Evolutionary conservation across 805 yeast genomes (phyloP).

Genomic region (Danielia oregonensis): DNA sequence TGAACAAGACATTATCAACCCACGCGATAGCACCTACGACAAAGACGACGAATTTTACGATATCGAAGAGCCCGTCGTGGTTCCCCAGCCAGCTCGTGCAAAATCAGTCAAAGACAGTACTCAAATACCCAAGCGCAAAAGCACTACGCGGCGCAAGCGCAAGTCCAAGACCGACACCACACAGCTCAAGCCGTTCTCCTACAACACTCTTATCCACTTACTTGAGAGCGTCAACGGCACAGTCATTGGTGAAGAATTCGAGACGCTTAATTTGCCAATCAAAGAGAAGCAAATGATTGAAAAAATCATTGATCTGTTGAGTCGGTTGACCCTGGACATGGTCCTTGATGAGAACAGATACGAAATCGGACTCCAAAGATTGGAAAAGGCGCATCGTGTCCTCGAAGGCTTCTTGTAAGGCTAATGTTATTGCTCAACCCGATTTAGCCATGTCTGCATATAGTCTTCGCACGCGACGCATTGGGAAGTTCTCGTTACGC

Average conservation of each 20-base stretch:
- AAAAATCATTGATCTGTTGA: constrained; percentile 78
- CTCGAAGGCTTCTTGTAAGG: constrained; percentile 67
- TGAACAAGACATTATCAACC: not conserved
- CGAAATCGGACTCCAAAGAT: constrained; percentile 72
- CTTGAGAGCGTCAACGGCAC: constrained; percentile 59
- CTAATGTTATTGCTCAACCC: too few species aligned
- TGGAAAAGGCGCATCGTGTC: constrained; percentile 79
- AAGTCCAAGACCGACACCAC: constrained; percentile 8
- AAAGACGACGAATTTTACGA: constrained; percentile 29
- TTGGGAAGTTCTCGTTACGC: too few species aligned
- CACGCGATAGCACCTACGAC: not conserved
- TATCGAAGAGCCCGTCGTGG: constrained; percentile 32
- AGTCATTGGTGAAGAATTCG: constrained; percentile 66
- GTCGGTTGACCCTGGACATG: constrained; percentile 87
- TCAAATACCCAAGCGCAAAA: constrained; percentile 12
- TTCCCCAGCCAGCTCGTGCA: constrained; percentile 28
- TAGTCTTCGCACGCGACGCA: too few species aligned
- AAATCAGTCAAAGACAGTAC: constrained; percentile 34
- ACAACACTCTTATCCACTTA: constrained; percentile 45
- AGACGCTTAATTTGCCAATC: constrained; percentile 64
- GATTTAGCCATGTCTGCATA: too few species aligned
- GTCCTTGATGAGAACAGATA: constrained; percentile 77
- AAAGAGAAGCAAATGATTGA: constrained; percentile 80
- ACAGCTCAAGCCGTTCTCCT: constrained; percentile 35
- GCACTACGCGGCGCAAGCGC: constrained; percentile 18